Evolutionary conservation across 805 yeast genomes (phyloP).

Genomic region (Metschnikowia peoriensis): DNA sequence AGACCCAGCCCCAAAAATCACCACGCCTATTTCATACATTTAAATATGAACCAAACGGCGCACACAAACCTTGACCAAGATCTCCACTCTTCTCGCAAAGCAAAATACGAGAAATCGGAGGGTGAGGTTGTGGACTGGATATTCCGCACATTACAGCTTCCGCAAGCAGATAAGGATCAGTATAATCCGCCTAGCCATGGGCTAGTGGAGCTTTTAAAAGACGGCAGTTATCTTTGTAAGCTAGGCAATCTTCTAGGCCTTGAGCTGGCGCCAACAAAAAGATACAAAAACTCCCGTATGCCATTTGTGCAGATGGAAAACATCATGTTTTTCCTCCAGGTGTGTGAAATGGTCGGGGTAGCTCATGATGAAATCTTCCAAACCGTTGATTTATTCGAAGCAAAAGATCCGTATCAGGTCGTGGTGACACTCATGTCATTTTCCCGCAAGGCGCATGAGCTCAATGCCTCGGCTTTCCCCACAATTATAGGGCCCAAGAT

Average conservation of each 20-base stretch:
- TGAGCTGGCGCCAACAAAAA: constrained; percentile 34
- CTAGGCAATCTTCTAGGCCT: constrained; percentile 29
- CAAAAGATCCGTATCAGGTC: constrained; percentile 74
- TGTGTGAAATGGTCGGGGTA: constrained; percentile 63
- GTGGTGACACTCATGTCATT: constrained; percentile 71
- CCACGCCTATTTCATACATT: too few species aligned
- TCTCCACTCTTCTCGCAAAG: constrained; percentile 46
- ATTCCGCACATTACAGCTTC: constrained; percentile 27
- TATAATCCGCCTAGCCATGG: constrained; percentile 27
- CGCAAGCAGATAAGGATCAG: constrained; percentile 10
- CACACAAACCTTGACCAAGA: constrained; percentile 64
- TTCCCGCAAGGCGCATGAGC: constrained; percentile 62
- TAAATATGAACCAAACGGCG: constrained; percentile 16
- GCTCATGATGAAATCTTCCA: constrained; percentile 82
- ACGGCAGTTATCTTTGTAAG: constrained; percentile 48
- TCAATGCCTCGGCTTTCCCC: constrained; percentile 24
- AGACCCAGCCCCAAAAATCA: constrained; percentile 2
- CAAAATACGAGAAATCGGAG: constrained; percentile 47
- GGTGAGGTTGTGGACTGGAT: constrained; percentile 57
- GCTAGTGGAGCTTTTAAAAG: constrained; percentile 55
- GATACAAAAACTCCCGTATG: constrained; percentile 61
- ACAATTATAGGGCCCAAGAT: constrained; percentile 41
- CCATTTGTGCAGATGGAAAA: constrained; percentile 84
- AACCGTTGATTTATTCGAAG: constrained; percentile 72
- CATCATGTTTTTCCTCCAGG: constrained; percentile 65